Conservation (phyloP, 148 eudicot genomes). For the Simmondsia chinensis region DNA sequence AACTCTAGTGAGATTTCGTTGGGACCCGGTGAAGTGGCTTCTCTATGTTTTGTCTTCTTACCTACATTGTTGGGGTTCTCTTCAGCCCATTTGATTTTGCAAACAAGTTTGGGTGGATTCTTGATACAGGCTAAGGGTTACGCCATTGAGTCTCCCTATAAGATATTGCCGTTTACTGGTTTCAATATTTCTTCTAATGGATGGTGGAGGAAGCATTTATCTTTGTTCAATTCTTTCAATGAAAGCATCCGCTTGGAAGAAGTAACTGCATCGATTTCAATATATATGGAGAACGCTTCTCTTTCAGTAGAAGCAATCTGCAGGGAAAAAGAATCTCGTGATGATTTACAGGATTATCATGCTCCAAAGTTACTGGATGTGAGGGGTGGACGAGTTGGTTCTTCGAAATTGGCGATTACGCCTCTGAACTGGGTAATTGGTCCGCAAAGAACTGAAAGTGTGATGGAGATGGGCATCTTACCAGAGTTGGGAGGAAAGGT, state of each 20-base stretch:
- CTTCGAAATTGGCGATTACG: constrained; percentile 34
- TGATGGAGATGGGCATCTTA: constrained; percentile 42
- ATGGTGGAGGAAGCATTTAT: constrained; percentile 51
- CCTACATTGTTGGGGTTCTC: constrained; percentile 63
- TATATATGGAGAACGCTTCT: constrained; percentile 28
- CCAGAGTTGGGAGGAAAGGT: constrained; percentile 25
- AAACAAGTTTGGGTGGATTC: constrained; percentile 83
- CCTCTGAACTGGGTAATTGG: constrained; percentile 59
- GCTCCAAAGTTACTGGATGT: constrained; percentile 26
- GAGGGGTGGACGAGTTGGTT: constrained; percentile 18
- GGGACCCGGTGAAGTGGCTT: constrained; percentile 66
- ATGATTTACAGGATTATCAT: constrained; percentile 11
- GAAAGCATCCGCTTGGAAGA: constrained; percentile 64
- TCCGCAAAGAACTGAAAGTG: constrained; percentile 37
- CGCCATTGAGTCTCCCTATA: constrained; percentile 63
- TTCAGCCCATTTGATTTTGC: constrained; percentile 59
- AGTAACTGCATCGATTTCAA: constrained; percentile 43
- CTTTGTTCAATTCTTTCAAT: constrained; percentile 56
- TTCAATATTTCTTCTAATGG: constrained; percentile 42
- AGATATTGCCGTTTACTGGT: constrained; percentile 29
- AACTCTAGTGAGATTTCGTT: constrained; percentile 50
- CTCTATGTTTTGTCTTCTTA: constrained; percentile 59
- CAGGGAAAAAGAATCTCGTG: constrained; percentile 18
- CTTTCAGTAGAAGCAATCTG: constrained; percentile 35
- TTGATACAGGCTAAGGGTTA: constrained; percentile 59